Base-by-base conservation (phyloP, 2,329 filamentous ascomycete genomes). In the Aspergillus oerlinghausenensis region DNA sequence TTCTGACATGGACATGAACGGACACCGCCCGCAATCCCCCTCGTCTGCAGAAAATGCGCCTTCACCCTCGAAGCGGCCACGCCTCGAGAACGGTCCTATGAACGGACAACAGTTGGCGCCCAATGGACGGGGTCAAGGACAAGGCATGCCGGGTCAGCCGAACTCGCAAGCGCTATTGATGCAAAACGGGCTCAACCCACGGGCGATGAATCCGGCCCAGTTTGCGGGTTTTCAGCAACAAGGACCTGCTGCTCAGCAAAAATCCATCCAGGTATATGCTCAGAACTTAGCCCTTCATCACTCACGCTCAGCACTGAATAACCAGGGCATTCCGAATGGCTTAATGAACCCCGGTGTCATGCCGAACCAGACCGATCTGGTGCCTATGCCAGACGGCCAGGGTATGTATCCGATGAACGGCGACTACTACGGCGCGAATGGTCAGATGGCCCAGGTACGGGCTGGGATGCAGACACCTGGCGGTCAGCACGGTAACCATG, bases 21-120 rank as follows among this genome's bases (percentile, higher is more conserved):
- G 88, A 58, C 86, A 88, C 64, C 85, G 92, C 58, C 88, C 91
- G 28, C 86, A 88, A 56, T 96, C 93, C 35, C 93, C 93, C 7
- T 86, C 87, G 51, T 88, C 88, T 40, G 87, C 86, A 54, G 92
- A 97, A 53, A 94, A 94, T 68, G 92, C 90, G 26, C 91, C 92
- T 4, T 97, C 93, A 32, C 93, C 93, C 1, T 93, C 89, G 61
- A 97, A 97, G 79, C 85, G 92, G 68, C 90, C 87, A 56, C 89
- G 92, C 56, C 83, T 96, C 59, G 90, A 92, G 62, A 86, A 88
- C 68, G 81, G 82, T 35, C 82, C 82, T 9, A 91, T 90, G 75
- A 90, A 90, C 70, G 86, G 87, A 60, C 87, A 86, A 69, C 88
- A 87, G 66, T 88, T 92, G 83, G 88, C 88, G 77, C 84, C 86